These are phyloP conservation scores for Yamadazyma akitaensis DNA, from an alignment of 805 yeast genomes.

Conservation along the genomic window DNA sequence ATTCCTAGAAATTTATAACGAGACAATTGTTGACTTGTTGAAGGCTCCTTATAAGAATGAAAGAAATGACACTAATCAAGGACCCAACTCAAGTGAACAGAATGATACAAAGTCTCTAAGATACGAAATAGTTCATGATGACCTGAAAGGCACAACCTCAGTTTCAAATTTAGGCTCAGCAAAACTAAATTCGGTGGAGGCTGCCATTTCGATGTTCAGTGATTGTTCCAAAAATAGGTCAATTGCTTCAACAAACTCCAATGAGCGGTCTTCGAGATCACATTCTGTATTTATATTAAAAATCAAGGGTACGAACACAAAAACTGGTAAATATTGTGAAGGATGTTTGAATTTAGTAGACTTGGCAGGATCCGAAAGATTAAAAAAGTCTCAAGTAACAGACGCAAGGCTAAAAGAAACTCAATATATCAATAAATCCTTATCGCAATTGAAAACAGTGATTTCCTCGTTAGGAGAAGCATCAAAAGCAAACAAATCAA, in stretches of 20 bases:
- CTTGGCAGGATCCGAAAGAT: constrained; percentile 91
- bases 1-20: constrained; percentile 88
- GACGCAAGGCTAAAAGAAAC: constrained; percentile 86
- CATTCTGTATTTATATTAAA: constrained; percentile 76
- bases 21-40: constrained; percentile 68
- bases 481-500: constrained; percentile 23
- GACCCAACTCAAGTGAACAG: constrained; percentile 14
- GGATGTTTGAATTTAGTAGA: constrained; percentile 82
- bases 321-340: constrained; percentile 43
- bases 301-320: constrained; percentile 51
- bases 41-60: not conserved
- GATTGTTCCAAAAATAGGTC: constrained; percentile 62
- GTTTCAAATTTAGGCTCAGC: constrained; percentile 58
- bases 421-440: constrained; percentile 81
- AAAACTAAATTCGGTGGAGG: constrained; percentile 42
- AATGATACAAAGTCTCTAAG: constrained; percentile 23
- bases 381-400: constrained; percentile 66
- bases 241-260: constrained; percentile 78
- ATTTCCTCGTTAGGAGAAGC: constrained; percentile 60
- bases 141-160: constrained; percentile 47
- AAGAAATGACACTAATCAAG: not conserved
- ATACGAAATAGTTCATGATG: constrained; percentile 73
- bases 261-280: constrained; percentile 85
- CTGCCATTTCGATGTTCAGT: constrained; percentile 49
- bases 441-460: constrained; percentile 88